Evolutionary conservation across 2,329 filamentous ascomycete genomes (phyloP), one percentile per base, ranked within the genome.

Genomic region (Sarocladiaceae sp.): DNA sequence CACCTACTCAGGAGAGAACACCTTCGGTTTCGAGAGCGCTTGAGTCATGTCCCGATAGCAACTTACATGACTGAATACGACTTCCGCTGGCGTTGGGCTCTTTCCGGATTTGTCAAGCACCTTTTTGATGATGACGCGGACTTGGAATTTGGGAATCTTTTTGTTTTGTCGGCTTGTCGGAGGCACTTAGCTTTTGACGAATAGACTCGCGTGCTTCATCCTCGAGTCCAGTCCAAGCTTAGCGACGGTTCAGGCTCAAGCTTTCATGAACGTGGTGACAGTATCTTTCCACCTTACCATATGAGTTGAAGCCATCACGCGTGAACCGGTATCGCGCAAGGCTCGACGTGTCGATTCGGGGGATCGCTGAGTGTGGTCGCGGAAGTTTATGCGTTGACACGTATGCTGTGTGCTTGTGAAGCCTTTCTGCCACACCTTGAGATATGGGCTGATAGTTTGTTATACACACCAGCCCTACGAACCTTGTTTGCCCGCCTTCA

Each of bases 1-100:
- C 77, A 97, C 93, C 64, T 96, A 96, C 81, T 97, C 93, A 49
- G 94, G 94, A 75, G 94, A 97, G 84, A 99, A 97, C 82, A 99
- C 94, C 52, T 99, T 99, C 68, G 94, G 94, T 67, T 40, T 44
- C 18, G 50, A 54, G 51, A 58, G 56, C 50, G 61, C 59, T 50
- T 66, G 54, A 62, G 56, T 53, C 47, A 44, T 59, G 50, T 49
- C 13, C 23, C 20, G 17, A 17, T 33, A 13, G 26, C 31, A 31
- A 7, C 5, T 33, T 33, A 25, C 44, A 48, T 48, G 44, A 48
- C 44, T 46, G 22, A 20, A 31, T 33, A 48, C 28, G 44, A 48
- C 44, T 48, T 48, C 26, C 15, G 26, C 44, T 48, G 44, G 44
- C 44, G 44, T 48, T 48, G 26, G 44, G 25, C 25, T 42, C 28